phyloP scores from a whole-genome alignment of 176 grass and related monocot species.

The Oryza punctata region DNA sequence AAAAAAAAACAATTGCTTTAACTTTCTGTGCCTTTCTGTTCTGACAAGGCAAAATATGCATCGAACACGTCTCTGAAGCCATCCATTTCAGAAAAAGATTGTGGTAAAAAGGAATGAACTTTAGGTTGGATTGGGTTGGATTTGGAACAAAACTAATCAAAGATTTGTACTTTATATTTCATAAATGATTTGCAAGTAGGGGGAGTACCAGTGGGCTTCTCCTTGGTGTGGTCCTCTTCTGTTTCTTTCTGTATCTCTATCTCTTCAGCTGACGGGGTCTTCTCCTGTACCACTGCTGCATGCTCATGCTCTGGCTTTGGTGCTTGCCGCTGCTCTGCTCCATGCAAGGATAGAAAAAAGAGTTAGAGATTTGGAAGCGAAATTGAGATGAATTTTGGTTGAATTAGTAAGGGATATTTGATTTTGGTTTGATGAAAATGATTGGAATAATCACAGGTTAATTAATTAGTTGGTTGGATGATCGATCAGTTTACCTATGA shows the following conservation, averaged over 20 bases:
- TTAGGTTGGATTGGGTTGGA: constrained; percentile 5
- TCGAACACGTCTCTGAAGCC: constrained; percentile 8
- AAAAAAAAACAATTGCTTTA: not conserved
- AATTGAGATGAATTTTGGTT: not conserved
- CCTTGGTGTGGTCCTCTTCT: constrained; percentile 1
- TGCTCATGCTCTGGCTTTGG: constrained; percentile 1
- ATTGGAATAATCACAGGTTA: not conserved
- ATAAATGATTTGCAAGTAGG: not conserved
- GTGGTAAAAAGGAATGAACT: not conserved
- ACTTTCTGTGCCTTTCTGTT: not conserved
- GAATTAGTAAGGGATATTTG: not conserved
- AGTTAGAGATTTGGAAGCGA: not conserved
- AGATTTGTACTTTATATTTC: not conserved
- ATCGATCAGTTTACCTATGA: constrained; percentile 44
- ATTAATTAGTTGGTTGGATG: not conserved
- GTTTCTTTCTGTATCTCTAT: not conserved
- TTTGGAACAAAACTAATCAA: not conserved
- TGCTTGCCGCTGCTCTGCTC: constrained; percentile 43
- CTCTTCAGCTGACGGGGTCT: not conserved
- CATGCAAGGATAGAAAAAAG: not conserved
- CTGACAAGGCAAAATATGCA: constrained; percentile 9
- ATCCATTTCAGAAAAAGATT: not conserved
- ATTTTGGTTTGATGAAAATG: not conserved
- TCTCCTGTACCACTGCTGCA: constrained; percentile 24
- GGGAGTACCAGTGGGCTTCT: constrained; percentile 19